These are phyloP conservation scores for Candida tropicalis DNA, from an alignment of 1,139 yeast genomes.

Conservation along the genomic window DNA sequence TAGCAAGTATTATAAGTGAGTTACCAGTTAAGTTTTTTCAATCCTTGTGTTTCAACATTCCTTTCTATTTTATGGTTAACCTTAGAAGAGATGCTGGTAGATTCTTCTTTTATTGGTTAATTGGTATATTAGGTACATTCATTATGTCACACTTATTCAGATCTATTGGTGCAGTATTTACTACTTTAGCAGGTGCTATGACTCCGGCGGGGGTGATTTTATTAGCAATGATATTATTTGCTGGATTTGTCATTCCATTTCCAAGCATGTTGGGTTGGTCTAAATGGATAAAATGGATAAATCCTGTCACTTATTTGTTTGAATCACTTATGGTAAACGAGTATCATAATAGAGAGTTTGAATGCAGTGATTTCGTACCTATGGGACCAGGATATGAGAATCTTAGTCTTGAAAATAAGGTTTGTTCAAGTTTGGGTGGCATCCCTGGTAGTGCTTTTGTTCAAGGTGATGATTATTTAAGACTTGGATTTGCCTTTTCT, in stretches of 20 bases:
- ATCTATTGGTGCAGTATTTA: conserved; percentile 57
- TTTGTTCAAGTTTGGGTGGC: conserved; percentile 70
- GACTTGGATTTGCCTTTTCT: conserved; percentile 47
- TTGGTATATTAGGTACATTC: conserved; percentile 44
- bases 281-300: conserved; percentile 59
- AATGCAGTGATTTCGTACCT: conserved; percentile 49
- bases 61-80: conserved; percentile 59
- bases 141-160: conserved; percentile 62
- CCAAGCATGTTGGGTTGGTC: conserved; percentile 65
- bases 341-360: conserved; percentile 48
- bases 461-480: conserved; percentile 59
- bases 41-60: conserved; percentile 46
- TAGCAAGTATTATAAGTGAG: conserved; percentile 59
- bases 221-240: conserved; percentile 53
- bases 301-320: conserved; percentile 59
- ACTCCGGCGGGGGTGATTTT: conserved; percentile 61
- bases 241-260: conserved; percentile 62
- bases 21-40: conserved; percentile 55
- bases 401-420: conserved; percentile 31
- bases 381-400: conserved; percentile 39
- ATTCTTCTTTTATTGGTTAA: conserved; percentile 56
- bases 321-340: conserved; percentile 63
- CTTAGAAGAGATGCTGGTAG: conserved; percentile 59
- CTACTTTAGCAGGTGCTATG: conserved; percentile 59
- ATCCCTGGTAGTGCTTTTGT: conserved; percentile 56